These are phyloP conservation scores for Candida golubevii DNA, from an alignment of 805 yeast species.

Conservation along the genomic window DNA sequence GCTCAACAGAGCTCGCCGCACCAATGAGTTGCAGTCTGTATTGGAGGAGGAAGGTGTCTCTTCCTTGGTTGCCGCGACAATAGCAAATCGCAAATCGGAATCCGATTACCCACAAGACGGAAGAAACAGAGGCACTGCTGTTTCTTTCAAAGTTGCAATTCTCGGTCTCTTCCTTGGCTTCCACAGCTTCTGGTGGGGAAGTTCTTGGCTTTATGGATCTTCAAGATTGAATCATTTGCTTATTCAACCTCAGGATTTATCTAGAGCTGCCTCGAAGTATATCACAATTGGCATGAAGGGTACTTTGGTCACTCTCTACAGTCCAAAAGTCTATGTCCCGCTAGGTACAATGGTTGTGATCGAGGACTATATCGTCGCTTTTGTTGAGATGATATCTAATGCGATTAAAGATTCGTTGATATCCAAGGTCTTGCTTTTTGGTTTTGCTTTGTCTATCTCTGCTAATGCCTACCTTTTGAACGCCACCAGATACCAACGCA, in stretches of 20 bases:
- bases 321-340: slow-evolving; percentile 56
- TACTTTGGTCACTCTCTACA: slow-evolving; percentile 53
- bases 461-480: slow-evolving; percentile 82
- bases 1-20: slow-evolving; percentile 78
- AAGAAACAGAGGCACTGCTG: slow-evolving; percentile 33
- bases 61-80: slow-evolving; percentile 60
- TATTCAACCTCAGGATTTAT: slow-evolving; percentile 22
- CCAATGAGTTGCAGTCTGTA: slow-evolving; percentile 69
- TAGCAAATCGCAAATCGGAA: slow-evolving; percentile 48
- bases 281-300: slow-evolving; percentile 45
- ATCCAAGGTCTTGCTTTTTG: slow-evolving; percentile 70
- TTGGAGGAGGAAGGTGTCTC: slow-evolving; percentile 92
- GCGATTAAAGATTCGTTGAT: slow-evolving; percentile 78
- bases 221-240: slow-evolving; percentile 14
- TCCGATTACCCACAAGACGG: slow-evolving; percentile 23
- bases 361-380: slow-evolving; percentile 55
- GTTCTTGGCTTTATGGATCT: slow-evolving; percentile 56
- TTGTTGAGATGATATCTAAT: slow-evolving; percentile 52
- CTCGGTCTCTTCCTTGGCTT: slow-evolving; percentile 55
- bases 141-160: slow-evolving; percentile 57
- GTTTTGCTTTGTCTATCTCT: slow-evolving; percentile 69
- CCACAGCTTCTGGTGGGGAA: slow-evolving; percentile 65
- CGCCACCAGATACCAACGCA: slow-evolving; percentile 68
- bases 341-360: slow-evolving; percentile 49
- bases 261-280: slow-evolving; percentile 40